Base-by-base conservation (phyloP, 169 alveolate species). In the Condylostoma magnum region DNA sequence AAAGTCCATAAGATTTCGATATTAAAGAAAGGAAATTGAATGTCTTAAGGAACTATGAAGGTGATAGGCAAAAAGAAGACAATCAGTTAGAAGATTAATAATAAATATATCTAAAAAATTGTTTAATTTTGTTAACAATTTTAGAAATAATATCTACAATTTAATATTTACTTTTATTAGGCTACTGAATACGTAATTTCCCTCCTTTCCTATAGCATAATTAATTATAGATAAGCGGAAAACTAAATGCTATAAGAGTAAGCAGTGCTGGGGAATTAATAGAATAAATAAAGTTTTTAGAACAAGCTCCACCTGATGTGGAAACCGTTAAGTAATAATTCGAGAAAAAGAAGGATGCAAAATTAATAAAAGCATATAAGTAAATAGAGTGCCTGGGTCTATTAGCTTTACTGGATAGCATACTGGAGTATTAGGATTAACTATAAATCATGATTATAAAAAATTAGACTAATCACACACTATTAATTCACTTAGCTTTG, bases 321-420 rank as follows among this genome's bases (percentile, higher is more conserved):
- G 74, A 37, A 34, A 75, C 76, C 71, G 87, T 83, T 18, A 79
- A 66, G 38, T 58, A 85, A 67, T 84, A 87, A 34, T 67, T 83
- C 51, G 71, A 74, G 36, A 83, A 82, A 31, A 65, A 66, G 8
- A 89, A 78, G 97, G 97, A 18, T 93, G 97, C 76, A 68, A 83
- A 44, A 56, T 93, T 27, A 44, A 70, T 18, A 96, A 96, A 12
- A 66, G 69, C 46, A 84, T 93, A 67, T 20, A 55, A 12, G 84
- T 93, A 8, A 85, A 84, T 73, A 82, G 89, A 81, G 92, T 89
- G 0, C 95, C 95, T 50, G 97, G 97, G 38, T 27, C 56, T 20
- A 50, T 38, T 6, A 27, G 33, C 4, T 25, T 37, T 5, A 27
- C n/a, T 5, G 27, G 18, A 38, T 25, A 20, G 12, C 37, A 10